Evolutionary conservation across 352 stramenopile genomes (phyloP).

Genomic region (Phytophthora brassicae): DNA sequence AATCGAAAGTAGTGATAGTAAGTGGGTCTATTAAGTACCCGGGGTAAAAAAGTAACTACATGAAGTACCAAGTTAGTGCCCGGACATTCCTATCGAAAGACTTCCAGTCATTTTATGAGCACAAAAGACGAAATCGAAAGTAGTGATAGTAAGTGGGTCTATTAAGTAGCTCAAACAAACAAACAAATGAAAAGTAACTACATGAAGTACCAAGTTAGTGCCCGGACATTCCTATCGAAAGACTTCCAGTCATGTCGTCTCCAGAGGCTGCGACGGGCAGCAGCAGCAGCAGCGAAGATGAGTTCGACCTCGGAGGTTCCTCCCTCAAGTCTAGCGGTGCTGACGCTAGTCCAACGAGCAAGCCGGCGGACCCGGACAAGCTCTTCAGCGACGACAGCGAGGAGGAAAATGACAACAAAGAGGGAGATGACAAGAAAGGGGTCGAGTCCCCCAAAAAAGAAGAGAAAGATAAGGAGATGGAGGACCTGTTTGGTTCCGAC

Average conservation of each 20-base stretch:
- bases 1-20: too few relatives aligned
- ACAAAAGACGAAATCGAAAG: too few relatives aligned
- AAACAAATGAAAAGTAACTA: too few relatives aligned
- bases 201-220: too few relatives aligned
- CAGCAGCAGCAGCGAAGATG: constrained; percentile 76
- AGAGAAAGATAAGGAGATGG: constrained; percentile 85
- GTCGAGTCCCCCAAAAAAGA: constrained; percentile 32
- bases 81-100: too few relatives aligned
- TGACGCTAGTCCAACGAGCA: neutral
- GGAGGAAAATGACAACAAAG: constrained; percentile 27
- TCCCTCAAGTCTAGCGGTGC: constrained; percentile 22
- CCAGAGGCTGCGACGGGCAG: constrained; percentile 58
- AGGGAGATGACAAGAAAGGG: constrained; percentile 24
- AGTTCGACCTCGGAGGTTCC: constrained; percentile 64
- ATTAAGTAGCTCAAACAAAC: too few relatives aligned
- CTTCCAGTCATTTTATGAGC: too few relatives aligned
- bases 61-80: too few relatives aligned
- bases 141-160: too few relatives aligned
- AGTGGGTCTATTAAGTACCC: too few relatives aligned
- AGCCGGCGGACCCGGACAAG: constrained; percentile 40
- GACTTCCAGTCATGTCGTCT: constrained; percentile 42
- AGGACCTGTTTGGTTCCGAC: constrained; percentile 88
- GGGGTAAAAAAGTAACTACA: too few relatives aligned
- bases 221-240: too few relatives aligned
- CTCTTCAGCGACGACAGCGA: constrained; percentile 80